Evolutionary conservation across 2,329 filamentous ascomycete genomes (phyloP).

Genomic region (Diaporthe sp.): DNA sequence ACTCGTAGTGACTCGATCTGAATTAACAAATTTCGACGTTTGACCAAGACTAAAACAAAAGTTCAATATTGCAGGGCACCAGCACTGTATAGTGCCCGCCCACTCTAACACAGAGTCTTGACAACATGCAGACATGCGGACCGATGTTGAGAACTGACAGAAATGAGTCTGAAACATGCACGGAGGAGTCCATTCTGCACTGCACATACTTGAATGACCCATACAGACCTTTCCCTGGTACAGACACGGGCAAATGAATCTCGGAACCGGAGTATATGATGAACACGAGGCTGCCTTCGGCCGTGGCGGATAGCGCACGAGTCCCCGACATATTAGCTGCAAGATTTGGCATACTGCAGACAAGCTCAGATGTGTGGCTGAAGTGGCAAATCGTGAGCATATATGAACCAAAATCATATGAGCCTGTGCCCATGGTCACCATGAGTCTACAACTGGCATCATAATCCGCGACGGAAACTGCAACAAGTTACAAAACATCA

Average conservation of each 20-base stretch:
- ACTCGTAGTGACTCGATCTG: too few relatives aligned
- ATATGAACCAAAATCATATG: too few relatives aligned
- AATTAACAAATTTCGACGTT: neutral
- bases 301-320: neutral
- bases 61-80: too few relatives aligned
- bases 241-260: slow-evolving; percentile 1
- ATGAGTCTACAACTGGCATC: neutral
- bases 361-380: neutral
- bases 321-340: too few relatives aligned
- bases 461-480: too few relatives aligned
- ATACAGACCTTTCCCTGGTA: neutral
- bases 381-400: too few relatives aligned
- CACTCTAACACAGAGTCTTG: too few relatives aligned
- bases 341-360: neutral
- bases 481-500: too few relatives aligned
- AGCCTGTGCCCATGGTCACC: neutral
- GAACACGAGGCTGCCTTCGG: neutral
- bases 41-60: neutral
- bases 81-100: too few relatives aligned
- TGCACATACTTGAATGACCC: neutral
- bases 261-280: neutral
- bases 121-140: neutral
- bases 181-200: neutral
- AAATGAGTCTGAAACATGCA: neutral
- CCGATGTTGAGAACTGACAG: neutral